Conservation (phyloP, 139 green algal genomes). For the Monoraphidium neglectum region DNA sequence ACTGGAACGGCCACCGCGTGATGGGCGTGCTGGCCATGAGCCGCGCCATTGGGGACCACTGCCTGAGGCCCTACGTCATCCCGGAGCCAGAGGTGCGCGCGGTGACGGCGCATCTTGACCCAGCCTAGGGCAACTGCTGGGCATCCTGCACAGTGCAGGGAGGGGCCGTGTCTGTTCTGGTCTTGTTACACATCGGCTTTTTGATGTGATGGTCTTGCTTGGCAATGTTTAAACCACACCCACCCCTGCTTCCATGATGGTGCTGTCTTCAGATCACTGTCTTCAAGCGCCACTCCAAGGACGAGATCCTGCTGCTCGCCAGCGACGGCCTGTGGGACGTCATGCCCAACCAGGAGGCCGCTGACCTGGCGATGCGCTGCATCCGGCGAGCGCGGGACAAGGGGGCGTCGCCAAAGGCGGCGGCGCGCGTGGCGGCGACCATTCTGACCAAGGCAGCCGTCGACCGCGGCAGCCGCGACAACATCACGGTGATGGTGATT, state of each 20-base stretch:
- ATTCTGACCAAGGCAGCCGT: constrained; percentile 72
- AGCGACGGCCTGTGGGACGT: constrained; percentile 80
- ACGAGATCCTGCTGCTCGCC: constrained; percentile 81
- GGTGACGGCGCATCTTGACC: background rate
- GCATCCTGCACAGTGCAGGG: too few relatives aligned
- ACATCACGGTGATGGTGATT: constrained; percentile 71
- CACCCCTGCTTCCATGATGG: too few relatives aligned
- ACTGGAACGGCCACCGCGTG: constrained; percentile 57
- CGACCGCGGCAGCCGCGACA: constrained; percentile 65
- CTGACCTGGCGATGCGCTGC: constrained; percentile 58
- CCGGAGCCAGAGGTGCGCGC: constrained; percentile 43
- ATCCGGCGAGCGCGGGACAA: constrained; percentile 57
- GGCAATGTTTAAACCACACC: too few relatives aligned
- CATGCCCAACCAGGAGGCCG: constrained; percentile 70
- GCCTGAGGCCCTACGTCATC: constrained; percentile 45
- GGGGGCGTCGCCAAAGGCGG: constrained; percentile 54
- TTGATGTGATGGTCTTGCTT: too few relatives aligned
- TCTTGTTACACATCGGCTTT: too few relatives aligned
- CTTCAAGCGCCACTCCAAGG: constrained; percentile 45
- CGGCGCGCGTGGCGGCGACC: constrained; percentile 58
- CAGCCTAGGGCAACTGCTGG: too few relatives aligned
- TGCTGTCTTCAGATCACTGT: constrained; percentile 49
- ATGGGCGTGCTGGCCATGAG: constrained; percentile 74
- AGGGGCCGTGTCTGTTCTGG: too few relatives aligned
- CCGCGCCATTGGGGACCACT: constrained; percentile 65